Evolutionary conservation across 352 stramenopile species (phyloP).

Genomic region (Phytopythium aichiense): DNA sequence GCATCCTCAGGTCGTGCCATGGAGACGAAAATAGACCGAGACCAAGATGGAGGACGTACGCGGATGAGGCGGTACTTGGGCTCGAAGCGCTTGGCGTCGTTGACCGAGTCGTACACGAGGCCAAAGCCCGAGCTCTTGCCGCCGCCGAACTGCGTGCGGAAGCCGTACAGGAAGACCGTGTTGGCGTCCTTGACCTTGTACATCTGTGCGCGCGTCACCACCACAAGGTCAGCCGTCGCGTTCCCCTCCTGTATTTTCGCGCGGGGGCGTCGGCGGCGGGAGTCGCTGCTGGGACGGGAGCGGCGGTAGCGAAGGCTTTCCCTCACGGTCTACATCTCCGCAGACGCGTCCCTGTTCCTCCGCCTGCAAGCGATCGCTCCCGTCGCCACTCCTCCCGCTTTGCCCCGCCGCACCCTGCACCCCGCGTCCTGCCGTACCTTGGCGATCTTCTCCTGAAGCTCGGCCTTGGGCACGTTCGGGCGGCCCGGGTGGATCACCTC

Average conservation of each 20-base stretch:
- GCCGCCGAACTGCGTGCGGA: slow-evolving; percentile 97
- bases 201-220: slow-evolving; percentile 46
- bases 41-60: slow-evolving; percentile 1
- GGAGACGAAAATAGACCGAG: too few species aligned
- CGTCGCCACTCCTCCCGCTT: neutral
- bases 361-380: neutral
- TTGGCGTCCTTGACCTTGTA: slow-evolving; percentile 97
- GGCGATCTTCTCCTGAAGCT: slow-evolving; percentile 97
- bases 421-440: slow-evolving; percentile 68
- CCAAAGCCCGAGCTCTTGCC: slow-evolving; percentile 98
- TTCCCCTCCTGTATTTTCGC: neutral
- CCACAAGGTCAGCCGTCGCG: neutral
- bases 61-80: slow-evolving; percentile 97
- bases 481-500: slow-evolving; percentile 98
- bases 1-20: too few species aligned
- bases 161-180: slow-evolving; percentile 96
- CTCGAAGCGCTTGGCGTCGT: slow-evolving; percentile 98
- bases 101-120: slow-evolving; percentile 98
- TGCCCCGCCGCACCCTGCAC: too few species aligned
- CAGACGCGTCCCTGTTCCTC: too few species aligned
- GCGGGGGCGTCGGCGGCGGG: neutral
- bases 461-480: slow-evolving; percentile 96
- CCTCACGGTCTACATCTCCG: too few species aligned
- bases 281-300: too few species aligned
- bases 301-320: neutral